phyloP scores from a whole-genome alignment of 371 early-diverging fungal species.

The Haplosporangium sp. region DNA sequence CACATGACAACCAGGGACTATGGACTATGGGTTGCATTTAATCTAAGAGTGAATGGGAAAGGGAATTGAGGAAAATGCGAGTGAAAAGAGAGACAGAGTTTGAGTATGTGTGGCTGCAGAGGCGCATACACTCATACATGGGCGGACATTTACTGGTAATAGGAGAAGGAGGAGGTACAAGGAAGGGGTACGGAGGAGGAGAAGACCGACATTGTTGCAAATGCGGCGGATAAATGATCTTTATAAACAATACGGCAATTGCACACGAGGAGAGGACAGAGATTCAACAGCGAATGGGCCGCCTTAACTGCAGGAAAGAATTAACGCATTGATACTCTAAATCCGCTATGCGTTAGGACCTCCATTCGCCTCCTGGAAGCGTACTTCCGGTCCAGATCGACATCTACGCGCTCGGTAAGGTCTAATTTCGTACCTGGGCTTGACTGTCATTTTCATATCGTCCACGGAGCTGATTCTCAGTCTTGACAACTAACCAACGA shows the following conservation, averaged over 20 bases:
- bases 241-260: not conserved
- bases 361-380: constrained; percentile 46
- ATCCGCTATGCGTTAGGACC: constrained; percentile 17
- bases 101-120: not conserved
- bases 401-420: constrained; percentile 48
- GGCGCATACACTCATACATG: not conserved
- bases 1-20: too few relatives aligned
- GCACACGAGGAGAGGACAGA: too few relatives aligned
- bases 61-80: not conserved
- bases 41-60: too few relatives aligned
- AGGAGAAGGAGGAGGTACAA: not conserved
- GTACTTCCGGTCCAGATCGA: constrained; percentile 46
- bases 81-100: too few relatives aligned
- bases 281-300: too few relatives aligned
- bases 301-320: too few relatives aligned
- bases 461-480: not conserved
- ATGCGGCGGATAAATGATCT: too few relatives aligned
- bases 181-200: not conserved
- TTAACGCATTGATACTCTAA: too few relatives aligned
- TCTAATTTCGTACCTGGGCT: not conserved
- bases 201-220: not conserved
- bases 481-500: not conserved
- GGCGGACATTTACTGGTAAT: not conserved
- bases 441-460: too few relatives aligned
- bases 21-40: too few relatives aligned